Conservation (phyloP, 1,284 basidiomycete genomes). For the Pseudozyma pruni region DNA sequence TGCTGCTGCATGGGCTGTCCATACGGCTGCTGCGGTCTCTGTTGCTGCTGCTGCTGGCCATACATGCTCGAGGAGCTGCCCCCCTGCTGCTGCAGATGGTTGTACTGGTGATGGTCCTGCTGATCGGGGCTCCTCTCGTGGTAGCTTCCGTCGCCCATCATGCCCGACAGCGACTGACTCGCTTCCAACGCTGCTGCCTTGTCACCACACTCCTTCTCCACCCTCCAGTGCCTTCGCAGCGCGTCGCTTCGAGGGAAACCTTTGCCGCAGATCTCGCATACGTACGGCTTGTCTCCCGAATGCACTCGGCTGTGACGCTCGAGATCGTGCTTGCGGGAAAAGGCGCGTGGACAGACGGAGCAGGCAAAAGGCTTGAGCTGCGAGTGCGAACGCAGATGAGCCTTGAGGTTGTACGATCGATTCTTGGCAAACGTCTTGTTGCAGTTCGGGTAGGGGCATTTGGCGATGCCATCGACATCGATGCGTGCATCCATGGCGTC, state of each 20-base stretch:
- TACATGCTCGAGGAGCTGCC: conserved; percentile 2
- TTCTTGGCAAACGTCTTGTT: conserved; percentile 66
- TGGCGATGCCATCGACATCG: conserved; percentile 58
- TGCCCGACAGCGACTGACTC: conserved; percentile 35
- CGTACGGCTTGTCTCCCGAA: conserved; percentile 66
- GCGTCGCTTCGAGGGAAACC: conserved; percentile 66
- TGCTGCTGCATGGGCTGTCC: conserved; percentile 12
- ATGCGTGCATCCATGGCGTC: conserved; percentile 57
- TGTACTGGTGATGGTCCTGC: conserved; percentile 19
- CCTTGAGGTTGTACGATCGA: conserved; percentile 63
- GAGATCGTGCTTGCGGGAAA: conserved; percentile 65
- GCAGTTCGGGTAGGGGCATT: conserved; percentile 59
- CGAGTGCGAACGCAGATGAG: conserved; percentile 60
- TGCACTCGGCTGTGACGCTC: conserved; percentile 66
- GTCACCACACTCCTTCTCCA: conserved; percentile 62
- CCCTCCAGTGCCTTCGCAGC: conserved; percentile 64
- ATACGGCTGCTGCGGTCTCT: conserved; percentile 17
- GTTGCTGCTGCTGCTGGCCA: conserved; percentile 10
- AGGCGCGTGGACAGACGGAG: conserved; percentile 62
- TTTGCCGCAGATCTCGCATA: conserved; percentile 64
- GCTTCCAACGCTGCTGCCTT: conserved; percentile 57
- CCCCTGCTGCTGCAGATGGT: conserved; percentile 9
- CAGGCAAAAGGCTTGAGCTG: conserved; percentile 64
- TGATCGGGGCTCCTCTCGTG: conserved; percentile 40
- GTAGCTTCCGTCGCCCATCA: conserved; percentile 19